Percentiles rank a stretch among this genome's conserved stretches.
Evolutionary conservation across 208 protist genomes (phyloP).

Genomic region (Leishmania amazonensis): DNA sequence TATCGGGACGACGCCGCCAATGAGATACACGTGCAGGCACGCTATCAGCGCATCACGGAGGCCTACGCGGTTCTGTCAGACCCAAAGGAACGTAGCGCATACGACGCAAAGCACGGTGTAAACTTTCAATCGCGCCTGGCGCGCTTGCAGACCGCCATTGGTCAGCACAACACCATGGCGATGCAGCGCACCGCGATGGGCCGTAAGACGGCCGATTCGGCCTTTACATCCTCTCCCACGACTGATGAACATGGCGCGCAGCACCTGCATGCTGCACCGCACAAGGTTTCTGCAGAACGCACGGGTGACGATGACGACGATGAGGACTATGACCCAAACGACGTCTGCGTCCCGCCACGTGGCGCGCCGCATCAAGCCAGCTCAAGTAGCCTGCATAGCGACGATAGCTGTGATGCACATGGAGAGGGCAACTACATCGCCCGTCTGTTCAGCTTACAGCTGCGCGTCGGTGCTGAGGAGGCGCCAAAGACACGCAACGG

Average conservation of each 20-base stretch:
- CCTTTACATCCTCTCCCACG: not conserved
- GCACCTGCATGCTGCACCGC: not conserved
- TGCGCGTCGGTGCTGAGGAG: not conserved
- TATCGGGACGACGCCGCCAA: conserved; percentile 38
- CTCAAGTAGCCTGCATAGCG: not conserved
- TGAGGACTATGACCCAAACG: conserved; percentile 40
- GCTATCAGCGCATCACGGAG: conserved; percentile 73
- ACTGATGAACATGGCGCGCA: not conserved
- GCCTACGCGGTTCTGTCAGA: conserved; percentile 81
- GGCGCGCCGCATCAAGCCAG: not conserved
- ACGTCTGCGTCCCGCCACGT: not conserved
- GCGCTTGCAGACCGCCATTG: conserved; percentile 39
- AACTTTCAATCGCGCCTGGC: conserved; percentile 64
- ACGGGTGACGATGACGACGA: conserved; percentile 39
- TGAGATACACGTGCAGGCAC: conserved; percentile 37
- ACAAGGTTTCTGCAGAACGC: conserved; percentile 4
- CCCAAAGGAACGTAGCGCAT: conserved; percentile 53
- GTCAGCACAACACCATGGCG: conserved; percentile 35
- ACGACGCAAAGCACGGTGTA: conserved; percentile 73
- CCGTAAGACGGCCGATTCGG: not conserved
- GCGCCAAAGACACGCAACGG: not conserved
- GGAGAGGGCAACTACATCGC: not conserved
- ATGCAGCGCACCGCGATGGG: conserved; percentile 7
- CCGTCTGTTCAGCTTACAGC: conserved; percentile 3
- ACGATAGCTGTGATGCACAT: not conserved